Percentiles rank a stretch among this genome's conserved stretches.
Evolutionary conservation across 306 rosid species (phyloP).

Genomic region (Crotalaria pallida): DNA sequence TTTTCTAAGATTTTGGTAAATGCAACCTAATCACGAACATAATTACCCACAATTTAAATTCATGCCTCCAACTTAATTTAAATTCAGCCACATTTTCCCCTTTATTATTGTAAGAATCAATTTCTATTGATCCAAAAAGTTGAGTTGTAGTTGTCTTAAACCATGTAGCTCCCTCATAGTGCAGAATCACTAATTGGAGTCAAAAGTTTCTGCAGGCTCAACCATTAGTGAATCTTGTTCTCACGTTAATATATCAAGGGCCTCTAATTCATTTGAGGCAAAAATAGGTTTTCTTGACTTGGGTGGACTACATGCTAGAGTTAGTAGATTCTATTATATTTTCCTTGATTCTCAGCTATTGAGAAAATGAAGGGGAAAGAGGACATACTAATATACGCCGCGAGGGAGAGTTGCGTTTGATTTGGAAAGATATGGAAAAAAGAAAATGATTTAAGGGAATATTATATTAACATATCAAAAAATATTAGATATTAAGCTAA

Average conservation of each 20-base stretch:
- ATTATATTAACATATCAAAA: no score
- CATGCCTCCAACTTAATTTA: no score
- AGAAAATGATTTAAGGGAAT: no score
- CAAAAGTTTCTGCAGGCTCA: constrained; percentile 40
- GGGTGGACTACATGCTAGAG: not conserved
- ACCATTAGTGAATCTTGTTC: constrained; percentile 18
- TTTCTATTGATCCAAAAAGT: not conserved
- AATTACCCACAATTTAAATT: no score
- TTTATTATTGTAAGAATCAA: no score
- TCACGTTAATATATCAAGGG: not conserved
- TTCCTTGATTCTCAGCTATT: not conserved
- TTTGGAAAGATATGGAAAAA: constrained; percentile 2
- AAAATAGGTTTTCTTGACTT: constrained; percentile 10
- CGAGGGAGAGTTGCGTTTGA: constrained; percentile 26
- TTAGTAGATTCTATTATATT: constrained; percentile 13
- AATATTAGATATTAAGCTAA: no score
- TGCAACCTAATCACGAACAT: no score
- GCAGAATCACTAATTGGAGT: constrained; percentile 32
- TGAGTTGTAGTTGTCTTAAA: constrained; percentile 10
- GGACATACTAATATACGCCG: constrained; percentile 25
- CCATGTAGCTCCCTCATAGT: constrained; percentile 9
- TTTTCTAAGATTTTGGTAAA: no score
- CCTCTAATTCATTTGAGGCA: constrained; percentile 13
- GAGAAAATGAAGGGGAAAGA: not conserved
- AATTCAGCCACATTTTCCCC: no score